Evolutionary conservation across 2,329 filamentous ascomycete species (phyloP).

Genomic region (Cercospora janseana): DNA sequence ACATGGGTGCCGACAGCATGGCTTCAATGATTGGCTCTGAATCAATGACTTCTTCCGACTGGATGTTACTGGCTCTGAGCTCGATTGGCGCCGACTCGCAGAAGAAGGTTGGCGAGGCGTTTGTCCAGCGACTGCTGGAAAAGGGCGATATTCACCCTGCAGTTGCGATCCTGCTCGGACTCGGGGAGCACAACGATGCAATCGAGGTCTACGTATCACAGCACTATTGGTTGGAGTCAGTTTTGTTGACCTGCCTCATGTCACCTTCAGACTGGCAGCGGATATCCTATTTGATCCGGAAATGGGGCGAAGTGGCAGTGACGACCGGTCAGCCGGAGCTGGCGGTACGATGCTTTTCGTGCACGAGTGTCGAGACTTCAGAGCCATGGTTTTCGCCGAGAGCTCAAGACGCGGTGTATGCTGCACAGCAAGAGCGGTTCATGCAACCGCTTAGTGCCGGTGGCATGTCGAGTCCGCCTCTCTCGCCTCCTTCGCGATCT

Average conservation of each 20-base stretch:
- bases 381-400: conserved; percentile 88
- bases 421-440: conserved; percentile 52
- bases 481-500: conserved; percentile 68
- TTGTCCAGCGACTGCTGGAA: conserved; percentile 85
- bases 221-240: conserved; percentile 86
- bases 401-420: conserved; percentile 59
- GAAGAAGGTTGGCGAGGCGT: conserved; percentile 85
- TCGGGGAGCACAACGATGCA: conserved; percentile 90
- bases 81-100: conserved; percentile 75
- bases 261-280: conserved; percentile 87
- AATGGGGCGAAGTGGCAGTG: conserved; percentile 93
- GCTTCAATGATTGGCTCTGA: conserved; percentile 70
- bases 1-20: conserved; percentile 78
- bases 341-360: conserved; percentile 90
- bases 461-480: conserved; percentile 62
- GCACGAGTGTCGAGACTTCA: conserved; percentile 77
- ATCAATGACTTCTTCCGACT: conserved; percentile 89
- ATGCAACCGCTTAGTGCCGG: conserved; percentile 47
- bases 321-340: conserved; percentile 83
- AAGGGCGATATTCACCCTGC: conserved; percentile 88
- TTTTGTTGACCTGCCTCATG: conserved; percentile 79
- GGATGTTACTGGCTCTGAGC: conserved; percentile 92
- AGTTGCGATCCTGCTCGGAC: conserved; percentile 85
- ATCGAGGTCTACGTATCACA: conserved; percentile 95
- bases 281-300: conserved; percentile 80